Evolutionary conservation across 768 basidiomycete species (phyloP), one percentile per base, ranked within the genome.

Genomic region (Amanita polypyramis): DNA sequence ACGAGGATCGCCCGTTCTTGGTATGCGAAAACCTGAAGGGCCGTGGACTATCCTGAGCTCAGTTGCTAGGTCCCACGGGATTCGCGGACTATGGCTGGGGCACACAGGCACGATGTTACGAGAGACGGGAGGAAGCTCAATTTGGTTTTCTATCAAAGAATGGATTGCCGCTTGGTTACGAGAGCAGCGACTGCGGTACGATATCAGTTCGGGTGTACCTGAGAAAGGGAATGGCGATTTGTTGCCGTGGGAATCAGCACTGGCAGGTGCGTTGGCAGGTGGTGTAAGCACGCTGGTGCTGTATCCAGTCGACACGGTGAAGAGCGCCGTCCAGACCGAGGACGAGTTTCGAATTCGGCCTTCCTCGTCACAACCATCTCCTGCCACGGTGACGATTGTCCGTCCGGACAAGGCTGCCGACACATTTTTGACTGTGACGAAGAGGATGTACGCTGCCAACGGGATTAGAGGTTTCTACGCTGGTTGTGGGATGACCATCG

Each of bases 281-380:
- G 82, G 84, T 3, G 72, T 76, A 39, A 95, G 88, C 66, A 93
- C 88, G 54, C 66, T 94, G 57, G 74, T 88, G n/a, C 71, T 95
- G 45, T 97, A 94, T 72, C 95, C 95, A 0, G 93, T 93, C 3
- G 95, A 98, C 65, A 87, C 88, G 23, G 76, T 97, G 57, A 98
- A 98, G 73, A 88, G 85, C 53, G 76, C 90, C 50, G 88, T 98
- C 60, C 95, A 97, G 71, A 98, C 95, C 0, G 86, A 85, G 61
- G 85, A 87, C 45, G 94, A 96, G 64, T 70, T 95, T 49, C 71
- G 86, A 6, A 78, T 82, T 33, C 62, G 71, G 23, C 64, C 65
- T 15, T 47, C 45, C 10, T 56, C 61, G 12, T 51, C 51, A 36
- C 27, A 42, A 38, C 33, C 50, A 39, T 34, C 43, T 38, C 14